Evolutionary conservation across 2,329 filamentous ascomycete genomes (phyloP).

Genomic region (Apiospora rasikravindrae): DNA sequence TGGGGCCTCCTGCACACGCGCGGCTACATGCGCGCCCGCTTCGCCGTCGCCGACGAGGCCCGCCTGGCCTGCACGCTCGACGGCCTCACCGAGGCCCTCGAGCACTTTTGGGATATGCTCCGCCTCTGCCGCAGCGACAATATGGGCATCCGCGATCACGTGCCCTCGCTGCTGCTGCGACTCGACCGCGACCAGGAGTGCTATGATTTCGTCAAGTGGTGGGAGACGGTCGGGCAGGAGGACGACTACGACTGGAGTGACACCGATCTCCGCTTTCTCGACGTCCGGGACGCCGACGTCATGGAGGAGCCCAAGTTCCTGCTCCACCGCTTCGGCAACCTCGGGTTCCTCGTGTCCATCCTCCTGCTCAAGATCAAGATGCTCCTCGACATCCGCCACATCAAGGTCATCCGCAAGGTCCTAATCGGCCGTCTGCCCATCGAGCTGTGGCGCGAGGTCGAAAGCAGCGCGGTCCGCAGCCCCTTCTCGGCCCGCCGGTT

Average conservation of each 20-base stretch:
- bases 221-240: slow-evolving; percentile 27
- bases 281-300: slow-evolving; percentile 30
- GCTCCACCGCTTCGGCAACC: slow-evolving; percentile 10
- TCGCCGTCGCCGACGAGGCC: slow-evolving; percentile 39
- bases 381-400: slow-evolving; percentile 34
- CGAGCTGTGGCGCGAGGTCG: slow-evolving; percentile 30
- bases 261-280: slow-evolving; percentile 32
- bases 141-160: slow-evolving; percentile 46
- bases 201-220: slow-evolving; percentile 50
- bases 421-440: slow-evolving; percentile 26
- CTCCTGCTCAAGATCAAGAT: slow-evolving; percentile 36
- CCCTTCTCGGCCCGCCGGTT: slow-evolving; percentile 29
- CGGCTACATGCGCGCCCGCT: slow-evolving; percentile 50
- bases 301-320: slow-evolving; percentile 27
- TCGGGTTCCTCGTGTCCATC: slow-evolving; percentile 26
- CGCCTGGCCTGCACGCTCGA: slow-evolving; percentile 38
- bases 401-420: slow-evolving; percentile 31
- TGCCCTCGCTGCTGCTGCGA: slow-evolving; percentile 50
- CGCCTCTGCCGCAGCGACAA: slow-evolving; percentile 51
- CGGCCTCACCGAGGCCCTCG: slow-evolving; percentile 44
- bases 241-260: slow-evolving; percentile 44
- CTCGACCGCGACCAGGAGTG: slow-evolving; percentile 56
- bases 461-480: slow-evolving; percentile 30
- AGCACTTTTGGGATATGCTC: slow-evolving; percentile 50
- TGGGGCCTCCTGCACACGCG: slow-evolving; percentile 47